Conservation (phyloP, 202 grass and related monocot species). For the Carex arenaria region DNA sequence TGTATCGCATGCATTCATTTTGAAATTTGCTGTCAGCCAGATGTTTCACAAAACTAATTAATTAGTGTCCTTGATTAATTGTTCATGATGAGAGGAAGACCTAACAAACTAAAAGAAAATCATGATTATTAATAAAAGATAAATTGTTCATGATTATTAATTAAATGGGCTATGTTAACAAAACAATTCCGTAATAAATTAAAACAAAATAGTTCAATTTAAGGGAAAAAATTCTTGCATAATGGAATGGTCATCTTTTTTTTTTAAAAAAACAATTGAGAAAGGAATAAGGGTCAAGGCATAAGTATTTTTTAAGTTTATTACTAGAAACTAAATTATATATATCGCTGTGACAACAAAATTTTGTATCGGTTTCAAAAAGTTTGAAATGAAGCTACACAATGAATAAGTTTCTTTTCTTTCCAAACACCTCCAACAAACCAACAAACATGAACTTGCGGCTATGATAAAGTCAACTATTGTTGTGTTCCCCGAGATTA, state of each 20-base stretch:
- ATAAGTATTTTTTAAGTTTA: not conserved
- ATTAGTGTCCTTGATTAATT: not conserved
- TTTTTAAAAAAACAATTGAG: no score
- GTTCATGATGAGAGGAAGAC: not conserved
- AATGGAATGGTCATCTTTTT: not conserved
- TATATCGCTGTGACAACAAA: not conserved
- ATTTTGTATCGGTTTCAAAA: not conserved
- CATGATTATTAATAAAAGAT: not conserved
- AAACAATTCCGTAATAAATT: not conserved
- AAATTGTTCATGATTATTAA: not conserved
- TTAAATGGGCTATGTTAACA: not conserved
- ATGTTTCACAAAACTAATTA: not conserved
- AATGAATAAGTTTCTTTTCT: not conserved
- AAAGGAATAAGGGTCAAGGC: no score
- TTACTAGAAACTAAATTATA: not conserved
- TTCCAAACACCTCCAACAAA: not conserved
- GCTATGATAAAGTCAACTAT: slow-evolving; percentile 6
- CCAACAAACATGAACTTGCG: not conserved
- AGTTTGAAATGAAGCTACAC: not conserved
- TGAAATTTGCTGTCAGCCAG: not conserved
- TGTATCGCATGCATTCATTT: not conserved
- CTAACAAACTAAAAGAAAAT: not conserved
- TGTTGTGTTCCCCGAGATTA: not conserved
- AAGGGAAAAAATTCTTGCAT: not conserved
- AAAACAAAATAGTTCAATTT: not conserved